Conservation (phyloP, 257 asterid genomes). For the Capsicum chinense region DNA sequence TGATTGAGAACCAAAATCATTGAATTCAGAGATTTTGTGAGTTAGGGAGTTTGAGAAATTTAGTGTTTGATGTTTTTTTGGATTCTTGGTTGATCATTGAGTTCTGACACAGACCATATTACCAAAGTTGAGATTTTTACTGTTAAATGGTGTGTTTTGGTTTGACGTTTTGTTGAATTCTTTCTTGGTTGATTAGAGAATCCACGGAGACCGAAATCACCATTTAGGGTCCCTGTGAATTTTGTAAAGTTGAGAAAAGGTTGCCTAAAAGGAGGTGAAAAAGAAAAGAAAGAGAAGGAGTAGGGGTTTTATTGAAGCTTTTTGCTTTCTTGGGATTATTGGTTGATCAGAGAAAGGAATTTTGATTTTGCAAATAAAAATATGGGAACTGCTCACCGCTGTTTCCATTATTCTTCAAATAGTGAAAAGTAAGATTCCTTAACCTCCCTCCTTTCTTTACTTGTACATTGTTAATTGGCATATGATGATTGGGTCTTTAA, state of each 20-base stretch:
- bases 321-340: neutral
- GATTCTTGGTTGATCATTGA: neutral
- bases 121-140: neutral
- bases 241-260: neutral
- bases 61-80: neutral
- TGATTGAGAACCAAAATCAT: too few relatives aligned
- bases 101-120: neutral
- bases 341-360: conserved; percentile 27
- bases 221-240: neutral
- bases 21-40: too few relatives aligned
- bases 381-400: conserved; percentile 47
- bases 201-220: neutral
- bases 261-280: neutral
- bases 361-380: conserved; percentile 27
- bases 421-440: conserved; percentile 50
- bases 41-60: too few relatives aligned
- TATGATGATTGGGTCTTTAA: neutral
- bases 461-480: neutral
- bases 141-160: conserved; percentile 16
- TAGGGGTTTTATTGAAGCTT: neutral
- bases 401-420: conserved; percentile 38
- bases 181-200: conserved; percentile 23
- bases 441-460: neutral
- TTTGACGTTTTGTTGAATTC: conserved; percentile 24
- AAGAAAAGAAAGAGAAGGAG: neutral